A percentile compares a stretch with the other conserved stretches of the same genome.
phyloP scores from a whole-genome alignment of 2,329 filamentous ascomycete species.

The Trichophyton verrucosum region DNA sequence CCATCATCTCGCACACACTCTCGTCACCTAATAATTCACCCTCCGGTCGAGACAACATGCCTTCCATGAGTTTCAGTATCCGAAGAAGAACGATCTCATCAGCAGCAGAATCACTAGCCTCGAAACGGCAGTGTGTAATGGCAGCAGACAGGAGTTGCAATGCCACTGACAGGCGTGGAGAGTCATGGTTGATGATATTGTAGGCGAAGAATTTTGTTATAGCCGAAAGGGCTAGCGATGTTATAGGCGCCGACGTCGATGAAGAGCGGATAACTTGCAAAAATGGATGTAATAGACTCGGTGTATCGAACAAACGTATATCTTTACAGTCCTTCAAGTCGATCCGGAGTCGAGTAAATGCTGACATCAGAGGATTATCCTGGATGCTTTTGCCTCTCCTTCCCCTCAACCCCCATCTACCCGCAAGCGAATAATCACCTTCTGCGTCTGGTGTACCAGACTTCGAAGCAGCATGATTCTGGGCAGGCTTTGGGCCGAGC shows the following conservation, averaged over 20 bases:
- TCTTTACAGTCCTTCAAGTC: conserved; percentile 85
- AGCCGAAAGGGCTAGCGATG: conserved; percentile 81
- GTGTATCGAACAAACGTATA: conserved; percentile 77
- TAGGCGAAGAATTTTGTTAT: conserved; percentile 96
- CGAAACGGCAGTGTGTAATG: conserved; percentile 94
- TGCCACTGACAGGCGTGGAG: conserved; percentile 75
- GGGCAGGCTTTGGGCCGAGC: conserved; percentile 11
- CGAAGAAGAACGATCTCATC: conserved; percentile 91
- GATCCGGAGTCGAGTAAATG: conserved; percentile 77
- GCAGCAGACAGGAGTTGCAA: conserved; percentile 93
- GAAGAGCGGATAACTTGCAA: conserved; percentile 93
- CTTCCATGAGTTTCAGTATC: conserved; percentile 95
- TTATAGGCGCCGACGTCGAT: conserved; percentile 90
- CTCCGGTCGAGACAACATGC: conserved; percentile 88
- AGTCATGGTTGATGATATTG: conserved; percentile 71
- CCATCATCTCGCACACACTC: conserved; percentile 99
- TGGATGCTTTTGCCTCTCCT: conserved; percentile 97
- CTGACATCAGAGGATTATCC: conserved; percentile 91
- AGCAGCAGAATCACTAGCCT: conserved; percentile 86
- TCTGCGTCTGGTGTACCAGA: conserved; percentile 16
- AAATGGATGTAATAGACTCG: conserved; percentile 81
- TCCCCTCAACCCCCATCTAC: conserved; percentile 83
- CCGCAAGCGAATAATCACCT: conserved; percentile 45
- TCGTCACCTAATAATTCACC: conserved; percentile 92
- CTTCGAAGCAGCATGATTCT: conserved; percentile 15